Evolutionary conservation across 2,329 filamentous ascomycete genomes (phyloP).

Genomic region (Plenodomus lindquistii): DNA sequence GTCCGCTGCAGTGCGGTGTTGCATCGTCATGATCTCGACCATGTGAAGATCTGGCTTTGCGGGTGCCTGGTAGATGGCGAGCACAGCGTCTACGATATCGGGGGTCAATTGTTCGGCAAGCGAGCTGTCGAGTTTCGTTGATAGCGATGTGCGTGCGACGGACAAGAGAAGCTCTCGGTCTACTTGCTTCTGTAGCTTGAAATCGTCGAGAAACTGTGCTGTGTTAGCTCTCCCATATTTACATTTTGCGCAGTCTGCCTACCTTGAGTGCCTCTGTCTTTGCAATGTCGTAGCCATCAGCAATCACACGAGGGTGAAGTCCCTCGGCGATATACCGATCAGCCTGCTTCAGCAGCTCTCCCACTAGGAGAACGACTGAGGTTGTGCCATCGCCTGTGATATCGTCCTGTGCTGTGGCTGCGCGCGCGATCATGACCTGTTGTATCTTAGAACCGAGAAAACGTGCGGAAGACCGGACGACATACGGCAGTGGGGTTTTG

Average conservation of each 20-base stretch:
- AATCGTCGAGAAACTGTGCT: constrained; percentile 81
- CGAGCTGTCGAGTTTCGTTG: constrained; percentile 89
- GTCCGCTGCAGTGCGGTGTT: constrained; percentile 93
- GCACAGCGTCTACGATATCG: constrained; percentile 93
- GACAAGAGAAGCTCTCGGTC: constrained; percentile 92
- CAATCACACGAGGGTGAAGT: constrained; percentile 94
- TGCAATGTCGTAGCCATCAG: constrained; percentile 95
- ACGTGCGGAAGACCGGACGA: constrained; percentile 1
- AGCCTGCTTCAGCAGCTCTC: constrained; percentile 96
- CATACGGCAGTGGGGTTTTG: constrained; percentile 93
- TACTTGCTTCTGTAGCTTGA: constrained; percentile 86
- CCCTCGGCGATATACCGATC: constrained; percentile 95
- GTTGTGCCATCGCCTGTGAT: constrained; percentile 98
- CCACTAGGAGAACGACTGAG: constrained; percentile 91
- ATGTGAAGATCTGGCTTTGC: constrained; percentile 97
- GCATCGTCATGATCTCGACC: constrained; percentile 99
- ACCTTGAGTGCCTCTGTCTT: constrained; percentile 92
- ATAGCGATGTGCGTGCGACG: constrained; percentile 90
- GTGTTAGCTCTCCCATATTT: constrained; percentile 7
- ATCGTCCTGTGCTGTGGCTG: constrained; percentile 96
- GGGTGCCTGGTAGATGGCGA: constrained; percentile 87
- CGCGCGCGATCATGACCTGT: constrained; percentile 71
- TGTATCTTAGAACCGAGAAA: constrained; percentile 10
- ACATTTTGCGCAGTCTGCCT: constrained; percentile 2
- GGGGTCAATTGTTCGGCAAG: constrained; percentile 91